Percentiles rank a stretch among this genome's conserved stretches.
These are phyloP conservation scores for Piloderma croceum DNA, from an alignment of 768 basidiomycete species.

Conservation along the genomic window DNA sequence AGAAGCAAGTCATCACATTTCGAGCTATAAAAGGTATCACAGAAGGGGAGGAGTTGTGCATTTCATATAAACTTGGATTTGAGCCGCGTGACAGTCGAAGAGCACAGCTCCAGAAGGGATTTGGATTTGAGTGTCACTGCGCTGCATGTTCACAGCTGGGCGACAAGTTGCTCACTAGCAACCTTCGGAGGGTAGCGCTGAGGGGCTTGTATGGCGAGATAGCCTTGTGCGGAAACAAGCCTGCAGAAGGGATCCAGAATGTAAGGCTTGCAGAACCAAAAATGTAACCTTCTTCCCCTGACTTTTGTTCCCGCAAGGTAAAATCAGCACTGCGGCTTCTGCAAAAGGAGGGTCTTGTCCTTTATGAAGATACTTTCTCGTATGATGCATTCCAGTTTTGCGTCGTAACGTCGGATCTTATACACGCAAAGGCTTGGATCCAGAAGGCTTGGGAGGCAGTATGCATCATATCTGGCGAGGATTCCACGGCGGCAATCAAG, in stretches of 20 bases:
- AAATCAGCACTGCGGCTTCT: slow-evolving; percentile 21
- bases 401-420: slow-evolving; percentile 7
- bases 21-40: slow-evolving; percentile 20
- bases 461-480: background rate
- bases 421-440: background rate
- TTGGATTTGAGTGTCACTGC: slow-evolving; percentile 21
- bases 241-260: slow-evolving; percentile 21
- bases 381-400: slow-evolving; percentile 28
- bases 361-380: slow-evolving; percentile 23
- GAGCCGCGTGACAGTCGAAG: slow-evolving; percentile 12
- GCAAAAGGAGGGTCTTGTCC: slow-evolving; percentile 20
- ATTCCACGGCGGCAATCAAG: background rate
- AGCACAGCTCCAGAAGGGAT: slow-evolving; percentile 12
- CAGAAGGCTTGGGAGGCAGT: background rate
- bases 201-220: slow-evolving; percentile 19
- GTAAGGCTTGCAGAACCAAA: slow-evolving; percentile 3
- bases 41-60: slow-evolving; percentile 25
- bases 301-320: slow-evolving; percentile 8
- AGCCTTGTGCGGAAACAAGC: slow-evolving; percentile 15
- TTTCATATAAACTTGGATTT: slow-evolving; percentile 20
- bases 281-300: background rate
- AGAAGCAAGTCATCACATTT: slow-evolving; percentile 17
- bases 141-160: slow-evolving; percentile 15
- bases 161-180: slow-evolving; percentile 15
- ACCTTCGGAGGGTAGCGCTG: slow-evolving; percentile 14